These are phyloP conservation scores for Lachancea meyersii DNA, from an alignment of 805 yeast species.

Conservation along the genomic window DNA sequence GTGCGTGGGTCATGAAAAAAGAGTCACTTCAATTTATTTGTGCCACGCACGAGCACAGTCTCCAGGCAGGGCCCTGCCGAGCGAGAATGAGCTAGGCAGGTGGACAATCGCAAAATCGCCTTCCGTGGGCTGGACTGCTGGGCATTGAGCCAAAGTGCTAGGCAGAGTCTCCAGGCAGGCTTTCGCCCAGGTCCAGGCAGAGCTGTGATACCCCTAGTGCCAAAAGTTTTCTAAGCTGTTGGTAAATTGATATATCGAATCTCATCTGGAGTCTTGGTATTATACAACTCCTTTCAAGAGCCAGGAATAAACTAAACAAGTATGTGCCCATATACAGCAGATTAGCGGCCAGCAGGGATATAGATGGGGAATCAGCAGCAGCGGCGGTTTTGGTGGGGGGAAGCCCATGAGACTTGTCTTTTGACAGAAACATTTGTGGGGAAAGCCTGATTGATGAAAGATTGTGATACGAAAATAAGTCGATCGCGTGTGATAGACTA, in stretches of 20 bases:
- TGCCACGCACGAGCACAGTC: background rate
- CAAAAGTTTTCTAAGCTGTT: conserved; percentile 7
- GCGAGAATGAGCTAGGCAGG: background rate
- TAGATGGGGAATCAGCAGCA: background rate
- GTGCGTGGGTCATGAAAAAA: background rate
- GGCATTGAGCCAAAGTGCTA: too few relatives aligned
- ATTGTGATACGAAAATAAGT: too few relatives aligned
- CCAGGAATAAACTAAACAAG: conserved; percentile 10
- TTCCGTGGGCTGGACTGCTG: too few relatives aligned
- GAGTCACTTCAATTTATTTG: background rate
- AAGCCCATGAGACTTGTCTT: too few relatives aligned
- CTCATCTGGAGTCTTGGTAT: background rate
- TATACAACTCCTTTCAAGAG: background rate
- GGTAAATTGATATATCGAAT: background rate
- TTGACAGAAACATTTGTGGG: too few relatives aligned
- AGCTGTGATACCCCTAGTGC: background rate
- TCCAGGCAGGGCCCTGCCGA: too few relatives aligned
- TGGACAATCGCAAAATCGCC: too few relatives aligned
- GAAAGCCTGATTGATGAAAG: background rate
- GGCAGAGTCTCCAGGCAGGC: background rate
- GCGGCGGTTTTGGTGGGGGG: background rate
- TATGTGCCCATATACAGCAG: conserved; percentile 6
- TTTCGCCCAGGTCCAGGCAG: background rate
- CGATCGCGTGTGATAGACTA: too few relatives aligned
- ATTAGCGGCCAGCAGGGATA: background rate